Conservation (phyloP, 371 early-diverging fungal genomes). For the Rhizopus arrhizus region DNA sequence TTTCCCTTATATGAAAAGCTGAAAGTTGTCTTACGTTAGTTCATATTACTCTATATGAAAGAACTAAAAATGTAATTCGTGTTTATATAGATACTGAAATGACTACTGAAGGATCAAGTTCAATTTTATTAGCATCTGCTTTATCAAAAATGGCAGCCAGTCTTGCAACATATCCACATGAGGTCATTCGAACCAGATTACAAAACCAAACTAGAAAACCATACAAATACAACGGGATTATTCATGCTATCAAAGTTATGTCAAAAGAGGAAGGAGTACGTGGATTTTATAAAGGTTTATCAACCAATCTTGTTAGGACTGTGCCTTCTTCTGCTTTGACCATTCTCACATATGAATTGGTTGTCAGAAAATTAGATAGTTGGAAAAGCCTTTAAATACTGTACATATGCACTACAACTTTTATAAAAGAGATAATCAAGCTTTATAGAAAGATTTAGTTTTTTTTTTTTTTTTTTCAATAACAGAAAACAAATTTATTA, state of each 20-base stretch:
- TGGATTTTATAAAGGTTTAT: constrained; percentile 89
- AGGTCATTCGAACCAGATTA: constrained; percentile 85
- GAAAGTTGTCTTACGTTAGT: constrained; percentile 53
- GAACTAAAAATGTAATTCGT: too few relatives aligned
- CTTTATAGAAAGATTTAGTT: too few relatives aligned
- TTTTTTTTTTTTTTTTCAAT: too few relatives aligned
- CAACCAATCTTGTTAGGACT: constrained; percentile 85
- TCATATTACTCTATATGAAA: background rate
- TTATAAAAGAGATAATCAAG: too few relatives aligned
- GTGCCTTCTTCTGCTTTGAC: constrained; percentile 90
- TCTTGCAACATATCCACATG: constrained; percentile 82
- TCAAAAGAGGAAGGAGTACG: constrained; percentile 74
- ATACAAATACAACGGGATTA: constrained; percentile 76
- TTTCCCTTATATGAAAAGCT: constrained; percentile 94
- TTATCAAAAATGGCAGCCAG: constrained; percentile 89
- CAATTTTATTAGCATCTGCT: constrained; percentile 80
- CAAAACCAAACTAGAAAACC: constrained; percentile 81
- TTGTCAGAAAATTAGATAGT: constrained; percentile 42
- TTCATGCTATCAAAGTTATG: constrained; percentile 75
- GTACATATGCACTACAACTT: too few relatives aligned
- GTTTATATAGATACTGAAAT: constrained; percentile 16
- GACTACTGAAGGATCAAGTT: constrained; percentile 40
- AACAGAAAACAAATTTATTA: too few relatives aligned
- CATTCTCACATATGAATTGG: constrained; percentile 82
- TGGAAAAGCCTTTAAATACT: constrained; percentile 30